Conservation (phyloP, 495 filamentous ascomycete species). For the Aspergillus olivimuriae region DNA sequence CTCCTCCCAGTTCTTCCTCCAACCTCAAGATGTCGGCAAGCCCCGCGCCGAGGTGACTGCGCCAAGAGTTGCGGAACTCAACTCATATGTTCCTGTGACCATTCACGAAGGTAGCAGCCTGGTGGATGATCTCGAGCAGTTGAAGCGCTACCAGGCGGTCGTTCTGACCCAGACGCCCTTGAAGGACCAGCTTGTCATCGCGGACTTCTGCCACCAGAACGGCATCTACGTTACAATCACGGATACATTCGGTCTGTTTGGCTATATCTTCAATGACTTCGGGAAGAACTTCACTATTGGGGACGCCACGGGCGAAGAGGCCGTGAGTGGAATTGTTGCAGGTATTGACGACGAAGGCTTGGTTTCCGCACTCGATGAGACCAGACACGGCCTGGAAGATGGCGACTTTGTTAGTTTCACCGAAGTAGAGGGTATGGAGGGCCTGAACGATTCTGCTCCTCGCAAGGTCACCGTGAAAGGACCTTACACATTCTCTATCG, state of each 20-base stretch:
- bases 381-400: constrained; percentile 90
- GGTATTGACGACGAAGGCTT: constrained; percentile 81
- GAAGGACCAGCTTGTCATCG: constrained; percentile 70
- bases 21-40: constrained; percentile 81
- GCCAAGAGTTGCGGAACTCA: constrained; percentile 87
- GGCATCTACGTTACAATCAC: constrained; percentile 83
- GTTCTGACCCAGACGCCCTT: constrained; percentile 82
- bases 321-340: constrained; percentile 83
- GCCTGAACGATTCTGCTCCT: constrained; percentile 71
- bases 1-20: constrained; percentile 95
- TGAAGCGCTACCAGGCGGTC: constrained; percentile 85
- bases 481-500: constrained; percentile 95
- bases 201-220: constrained; percentile 88
- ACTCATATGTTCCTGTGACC: constrained; percentile 87
- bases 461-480: constrained; percentile 89
- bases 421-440: constrained; percentile 91
- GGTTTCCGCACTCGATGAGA: constrained; percentile 93
- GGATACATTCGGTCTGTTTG: constrained; percentile 91
- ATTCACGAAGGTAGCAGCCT: constrained; percentile 62
- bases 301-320: constrained; percentile 86
- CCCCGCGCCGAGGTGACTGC: constrained; percentile 80
- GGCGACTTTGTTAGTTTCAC: constrained; percentile 94
- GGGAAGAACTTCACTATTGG: constrained; percentile 85
- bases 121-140: constrained; percentile 61
- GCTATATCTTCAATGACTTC: constrained; percentile 95